Evolutionary conservation across 2,329 filamentous ascomycete genomes (phyloP).

Genomic region (Pseudogymnoascus sp.): DNA sequence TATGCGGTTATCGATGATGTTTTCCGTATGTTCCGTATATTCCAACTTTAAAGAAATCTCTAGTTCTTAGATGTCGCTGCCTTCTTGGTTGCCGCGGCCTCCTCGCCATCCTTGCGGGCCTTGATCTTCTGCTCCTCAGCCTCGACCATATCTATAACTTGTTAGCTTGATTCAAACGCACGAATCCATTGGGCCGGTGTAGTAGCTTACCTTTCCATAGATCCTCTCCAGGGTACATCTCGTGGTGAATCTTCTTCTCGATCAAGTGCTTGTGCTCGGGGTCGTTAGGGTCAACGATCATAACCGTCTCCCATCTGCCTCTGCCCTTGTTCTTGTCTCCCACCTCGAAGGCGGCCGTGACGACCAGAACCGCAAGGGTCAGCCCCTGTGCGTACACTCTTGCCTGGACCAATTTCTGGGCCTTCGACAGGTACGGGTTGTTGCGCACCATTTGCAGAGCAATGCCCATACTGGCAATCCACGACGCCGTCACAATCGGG

Average conservation of each 20-base stretch:
- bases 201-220: slow-evolving; percentile 71
- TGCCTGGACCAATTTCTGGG: slow-evolving; percentile 67
- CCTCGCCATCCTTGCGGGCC: slow-evolving; percentile 25
- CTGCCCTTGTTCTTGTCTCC: slow-evolving; percentile 67
- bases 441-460: slow-evolving; percentile 55
- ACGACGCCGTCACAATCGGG: slow-evolving; percentile 58
- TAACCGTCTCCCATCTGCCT: slow-evolving; percentile 77
- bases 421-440: slow-evolving; percentile 51
- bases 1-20: background rate
- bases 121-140: slow-evolving; percentile 61
- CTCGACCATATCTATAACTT: slow-evolving; percentile 63
- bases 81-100: background rate
- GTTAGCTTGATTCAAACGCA: slow-evolving; percentile 15
- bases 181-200: background rate
- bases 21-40: background rate
- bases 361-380: slow-evolving; percentile 59
- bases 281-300: slow-evolving; percentile 71
- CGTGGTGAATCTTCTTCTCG: slow-evolving; percentile 81
- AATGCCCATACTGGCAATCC: slow-evolving; percentile 57
- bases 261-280: slow-evolving; percentile 75
- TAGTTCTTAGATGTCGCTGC: background rate
- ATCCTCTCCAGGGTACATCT: slow-evolving; percentile 81
- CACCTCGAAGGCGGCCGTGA: slow-evolving; percentile 61
- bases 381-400: slow-evolving; percentile 68
- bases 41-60: background rate